Conservation (phyloP, 2,329 filamentous ascomycete genomes). For the Aspergillus sojae region DNA sequence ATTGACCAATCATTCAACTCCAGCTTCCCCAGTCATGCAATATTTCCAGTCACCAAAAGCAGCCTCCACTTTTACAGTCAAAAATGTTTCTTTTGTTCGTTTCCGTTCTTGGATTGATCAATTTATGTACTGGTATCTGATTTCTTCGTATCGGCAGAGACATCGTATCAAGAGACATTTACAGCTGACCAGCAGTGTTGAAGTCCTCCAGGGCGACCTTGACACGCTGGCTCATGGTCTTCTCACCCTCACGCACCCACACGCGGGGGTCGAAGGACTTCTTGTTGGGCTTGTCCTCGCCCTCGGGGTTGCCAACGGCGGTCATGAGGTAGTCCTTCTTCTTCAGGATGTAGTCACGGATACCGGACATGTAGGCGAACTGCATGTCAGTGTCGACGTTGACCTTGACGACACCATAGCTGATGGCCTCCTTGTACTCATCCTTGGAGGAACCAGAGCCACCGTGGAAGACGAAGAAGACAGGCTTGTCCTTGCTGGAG, state of each 20-base stretch:
- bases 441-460: slow-evolving; percentile 88
- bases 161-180: slow-evolving; percentile 43
- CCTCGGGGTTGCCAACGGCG: slow-evolving; percentile 92
- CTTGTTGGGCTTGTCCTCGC: slow-evolving; percentile 98
- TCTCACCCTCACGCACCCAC: slow-evolving; percentile 92
- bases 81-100: slow-evolving; percentile 3
- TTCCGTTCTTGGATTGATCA: slow-evolving; percentile 10
- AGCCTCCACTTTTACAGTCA: slow-evolving; percentile 8
- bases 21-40: slow-evolving; percentile 5
- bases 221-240: slow-evolving; percentile 87
- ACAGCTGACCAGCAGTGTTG: slow-evolving; percentile 79
- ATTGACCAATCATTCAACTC: slow-evolving; percentile 11
- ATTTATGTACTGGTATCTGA: slow-evolving; percentile 26
- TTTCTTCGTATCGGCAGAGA: slow-evolving; percentile 22
- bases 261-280: slow-evolving; percentile 90
- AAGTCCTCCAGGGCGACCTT: slow-evolving; percentile 85
- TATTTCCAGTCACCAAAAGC: neutral
- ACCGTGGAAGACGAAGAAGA: slow-evolving; percentile 99
- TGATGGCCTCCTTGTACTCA: slow-evolving; percentile 87
- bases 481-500: slow-evolving; percentile 78
- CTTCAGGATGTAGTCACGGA: slow-evolving; percentile 90
- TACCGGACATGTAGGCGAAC: slow-evolving; percentile 87
- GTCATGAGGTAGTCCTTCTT: slow-evolving; percentile 93
- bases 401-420: slow-evolving; percentile 97
- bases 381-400: slow-evolving; percentile 99